Evolutionary conservation across 768 basidiomycete genomes (phyloP).

Genomic region (Cystobasidiopsis lactophilus): DNA sequence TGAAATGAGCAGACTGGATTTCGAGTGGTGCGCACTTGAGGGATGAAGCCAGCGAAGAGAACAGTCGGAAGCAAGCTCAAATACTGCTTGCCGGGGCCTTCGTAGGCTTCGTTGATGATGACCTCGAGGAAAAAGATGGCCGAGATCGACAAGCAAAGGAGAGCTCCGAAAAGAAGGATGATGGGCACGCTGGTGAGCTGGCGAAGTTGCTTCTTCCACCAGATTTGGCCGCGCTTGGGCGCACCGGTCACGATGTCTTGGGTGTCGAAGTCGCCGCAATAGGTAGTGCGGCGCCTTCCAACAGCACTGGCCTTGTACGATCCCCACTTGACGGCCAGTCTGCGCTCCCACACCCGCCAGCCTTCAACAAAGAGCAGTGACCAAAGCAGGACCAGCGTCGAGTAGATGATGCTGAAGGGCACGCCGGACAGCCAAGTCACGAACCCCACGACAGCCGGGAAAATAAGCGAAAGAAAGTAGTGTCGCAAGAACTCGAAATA

Average conservation of each 20-base stretch:
- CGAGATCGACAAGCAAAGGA: constrained; percentile 49
- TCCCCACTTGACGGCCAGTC: constrained; percentile 60
- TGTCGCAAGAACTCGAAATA: constrained; percentile 25
- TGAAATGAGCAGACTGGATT: constrained; percentile 23
- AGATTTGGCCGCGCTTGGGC: constrained; percentile 28
- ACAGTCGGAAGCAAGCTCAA: constrained; percentile 61
- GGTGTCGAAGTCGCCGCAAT: constrained; percentile 26
- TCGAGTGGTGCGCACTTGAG: constrained; percentile 52
- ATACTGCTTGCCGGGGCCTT: constrained; percentile 57
- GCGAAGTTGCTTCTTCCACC: constrained; percentile 54
- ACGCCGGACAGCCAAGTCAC: constrained; percentile 46
- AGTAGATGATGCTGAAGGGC: constrained; percentile 57
- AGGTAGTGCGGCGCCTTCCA: constrained; percentile 44
- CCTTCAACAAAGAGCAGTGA: constrained; percentile 67
- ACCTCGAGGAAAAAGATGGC: constrained; percentile 32
- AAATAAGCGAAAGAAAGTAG: constrained; percentile 60
- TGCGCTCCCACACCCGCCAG: constrained; percentile 72
- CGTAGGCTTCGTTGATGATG: constrained; percentile 69
- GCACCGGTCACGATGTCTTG: constrained; percentile 16
- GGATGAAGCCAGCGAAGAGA: constrained; percentile 58
- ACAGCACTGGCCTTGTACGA: constrained; percentile 33
- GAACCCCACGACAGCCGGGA: constrained; percentile 51
- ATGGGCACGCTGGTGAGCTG: constrained; percentile 21
- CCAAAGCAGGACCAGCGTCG: constrained; percentile 57
- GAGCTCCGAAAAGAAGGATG: constrained; percentile 44